Evolutionary conservation across 169 alveolate species (phyloP).

Genomic region (Cryptosporidium parvum): DNA sequence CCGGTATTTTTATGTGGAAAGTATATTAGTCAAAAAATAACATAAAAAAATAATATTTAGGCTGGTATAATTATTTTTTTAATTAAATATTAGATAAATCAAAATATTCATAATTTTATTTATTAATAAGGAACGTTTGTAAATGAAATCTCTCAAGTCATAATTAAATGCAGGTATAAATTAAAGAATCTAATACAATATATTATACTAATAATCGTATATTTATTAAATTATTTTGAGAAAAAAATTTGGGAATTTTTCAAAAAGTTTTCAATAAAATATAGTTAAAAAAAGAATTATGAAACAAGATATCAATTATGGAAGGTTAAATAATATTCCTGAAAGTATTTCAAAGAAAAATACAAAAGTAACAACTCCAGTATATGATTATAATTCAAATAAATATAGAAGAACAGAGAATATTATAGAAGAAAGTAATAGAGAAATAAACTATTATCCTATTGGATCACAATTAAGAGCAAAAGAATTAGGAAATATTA

Average conservation of each 20-base stretch:
- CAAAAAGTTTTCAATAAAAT: background rate
- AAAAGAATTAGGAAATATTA: background rate
- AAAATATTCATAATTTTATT: too few species aligned
- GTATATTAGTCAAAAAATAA: background rate
- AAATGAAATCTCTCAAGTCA: background rate
- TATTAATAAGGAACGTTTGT: background rate
- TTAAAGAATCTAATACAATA: too few species aligned
- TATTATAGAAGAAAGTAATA: background rate
- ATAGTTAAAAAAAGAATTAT: background rate
- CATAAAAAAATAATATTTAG: background rate
- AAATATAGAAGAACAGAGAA: constrained; percentile 2
- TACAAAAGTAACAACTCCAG: constrained; percentile 26
- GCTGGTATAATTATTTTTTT: background rate
- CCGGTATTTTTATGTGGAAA: constrained; percentile 17
- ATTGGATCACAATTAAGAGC: background rate
- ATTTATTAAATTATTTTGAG: too few species aligned
- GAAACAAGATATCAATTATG: background rate
- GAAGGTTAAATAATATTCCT: background rate
- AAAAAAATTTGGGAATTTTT: too few species aligned
- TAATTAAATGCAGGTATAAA: background rate
- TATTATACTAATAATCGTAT: too few species aligned
- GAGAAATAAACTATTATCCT: background rate
- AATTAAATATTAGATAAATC: too few species aligned
- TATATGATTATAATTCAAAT: background rate
- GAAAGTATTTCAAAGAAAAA: background rate